Evolutionary conservation across 1,284 basidiomycete species (phyloP), one percentile per base, ranked within the genome.

Genomic region (Austroboletus novae-zelandiae): DNA sequence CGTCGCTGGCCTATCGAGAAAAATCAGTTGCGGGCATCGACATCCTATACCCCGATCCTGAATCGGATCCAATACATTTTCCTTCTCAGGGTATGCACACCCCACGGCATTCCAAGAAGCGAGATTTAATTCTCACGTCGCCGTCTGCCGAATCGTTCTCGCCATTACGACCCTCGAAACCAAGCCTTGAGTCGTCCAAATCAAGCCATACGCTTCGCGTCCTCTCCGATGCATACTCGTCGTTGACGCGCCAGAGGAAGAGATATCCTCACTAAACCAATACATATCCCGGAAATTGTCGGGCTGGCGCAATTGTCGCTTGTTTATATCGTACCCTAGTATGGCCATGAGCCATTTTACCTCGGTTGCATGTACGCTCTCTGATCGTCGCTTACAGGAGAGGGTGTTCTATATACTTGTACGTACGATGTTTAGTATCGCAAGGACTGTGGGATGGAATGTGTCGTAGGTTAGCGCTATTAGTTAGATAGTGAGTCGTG

Each of bases 181-280:
- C 40, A 9, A 35, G 32, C 9, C 43, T 57, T 29, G 45, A 35
- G 15, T 31, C 52, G n/a, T 31, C 55, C 5, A 53, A 53, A 30
- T 50, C 62, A 9, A 64, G 39, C n/a, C 43, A 53, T 13, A 48
- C 62, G 39, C 61, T 69, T 48, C 64, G 63, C 18, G 47, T 53
- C 18, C 41, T 65, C 3, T 55, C 67, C 35, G 62, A 62, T 9
- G 66, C 64, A 5, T 65, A 48, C n/a, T 40, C 53, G 37, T 35
- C 57, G 43, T 48, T 65, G 40, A 29, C 47, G 25, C 52, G 55
- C 6, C 4, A 43, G 5, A 39, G 55, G 41, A 46, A 50, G 45
- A 54, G 15, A 39, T 48, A 56, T 15, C 50, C 51, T 32, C 34
- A 34, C 3, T 40, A 23, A 20, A 40, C 6, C 10, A 17, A 25